Base-by-base conservation (phyloP, 1,139 yeast genomes). In the Wickerhamiella pararugosa region DNA sequence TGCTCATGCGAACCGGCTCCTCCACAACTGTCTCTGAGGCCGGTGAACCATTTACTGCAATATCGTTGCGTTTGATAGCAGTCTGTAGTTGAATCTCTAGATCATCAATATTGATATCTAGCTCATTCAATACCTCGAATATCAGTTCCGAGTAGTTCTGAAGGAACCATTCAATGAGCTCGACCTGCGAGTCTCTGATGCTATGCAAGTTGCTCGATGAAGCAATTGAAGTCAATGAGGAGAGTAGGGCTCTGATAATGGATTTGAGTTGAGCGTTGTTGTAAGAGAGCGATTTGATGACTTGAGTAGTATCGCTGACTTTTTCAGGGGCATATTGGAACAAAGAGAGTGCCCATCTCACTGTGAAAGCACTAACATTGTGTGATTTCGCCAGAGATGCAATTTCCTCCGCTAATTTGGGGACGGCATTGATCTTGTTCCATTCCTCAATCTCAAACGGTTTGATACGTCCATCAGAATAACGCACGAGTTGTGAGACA, bases 401-500 rank as follows among this genome's bases (percentile, higher is more conserved):
- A 21, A 61, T 41, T 31, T 57, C 60, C 5, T 44, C 40, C 6
- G 45, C 48, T n/a, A 53, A 32, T 25, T 44, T 36, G 36, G 51
- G 54, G 26, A 56, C 45, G 39, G 48, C 51, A 10, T 47, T 46
- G 7, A 57, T 46, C 3, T 51, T 47, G 1, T 47, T 48, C 54
- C 53, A 58, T 7, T 52, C 51, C 4, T 45, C 40, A 11, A 43
- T 37, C 15, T 47, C 49, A 34, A 59, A 53, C 5, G 58, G 47
- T 7, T 41, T 44, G 9, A 50, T 47, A 25, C 44, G 43, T 15
- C 51, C 52, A 34, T 47, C 45, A 8, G 49, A 27, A 31, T 39
- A 36, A 32, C 50, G 52, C 29, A 54, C 53, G 29, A 64, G 47
- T 46, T 64, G 68, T 4, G 66, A 55, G 30, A 66, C 51, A 32